phyloP scores from a whole-genome alignment of 805 yeast genomes.

The Lachancea dasiensis region DNA sequence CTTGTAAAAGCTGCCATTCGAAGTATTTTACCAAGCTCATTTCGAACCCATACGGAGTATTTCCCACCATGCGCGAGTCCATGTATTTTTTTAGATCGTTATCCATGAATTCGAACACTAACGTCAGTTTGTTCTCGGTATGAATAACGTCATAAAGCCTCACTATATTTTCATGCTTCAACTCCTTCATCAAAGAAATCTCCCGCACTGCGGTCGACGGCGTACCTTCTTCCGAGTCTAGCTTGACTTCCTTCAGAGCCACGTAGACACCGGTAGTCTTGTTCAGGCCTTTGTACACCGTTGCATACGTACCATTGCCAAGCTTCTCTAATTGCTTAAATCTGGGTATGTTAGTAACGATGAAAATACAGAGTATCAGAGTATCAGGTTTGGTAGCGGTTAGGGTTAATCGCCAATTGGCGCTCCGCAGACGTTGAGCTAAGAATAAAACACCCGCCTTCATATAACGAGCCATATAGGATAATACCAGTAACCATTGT shows the following conservation, averaged over 20 bases:
- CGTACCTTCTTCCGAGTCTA: slow-evolving; percentile 97
- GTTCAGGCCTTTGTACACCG: slow-evolving; percentile 93
- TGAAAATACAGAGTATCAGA: background rate
- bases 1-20: slow-evolving; percentile 86
- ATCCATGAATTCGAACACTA: slow-evolving; percentile 91
- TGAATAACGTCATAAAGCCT: slow-evolving; percentile 90
- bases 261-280: slow-evolving; percentile 89
- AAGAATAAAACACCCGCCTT: too few relatives aligned
- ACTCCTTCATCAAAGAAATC: slow-evolving; percentile 86
- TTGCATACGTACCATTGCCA: slow-evolving; percentile 84
- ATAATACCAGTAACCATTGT: too few relatives aligned
- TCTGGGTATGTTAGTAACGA: slow-evolving; percentile 18
- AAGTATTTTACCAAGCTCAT: slow-evolving; percentile 73
- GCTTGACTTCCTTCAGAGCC: slow-evolving; percentile 88
- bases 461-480: too few relatives aligned
- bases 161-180: slow-evolving; percentile 90
- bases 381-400: too few relatives aligned
- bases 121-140: slow-evolving; percentile 87
- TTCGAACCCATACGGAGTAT: slow-evolving; percentile 34
- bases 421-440: too few relatives aligned
- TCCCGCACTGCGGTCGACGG: slow-evolving; percentile 98
- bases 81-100: slow-evolving; percentile 92
- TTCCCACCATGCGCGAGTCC: slow-evolving; percentile 53
- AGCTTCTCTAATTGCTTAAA: slow-evolving; percentile 34
- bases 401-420: too few relatives aligned